A percentile compares a stretch with the other conserved stretches of the same genome.
Conservation (phyloP, 2,329 filamentous ascomycete genomes). For the Stylonectria norvegica region DNA sequence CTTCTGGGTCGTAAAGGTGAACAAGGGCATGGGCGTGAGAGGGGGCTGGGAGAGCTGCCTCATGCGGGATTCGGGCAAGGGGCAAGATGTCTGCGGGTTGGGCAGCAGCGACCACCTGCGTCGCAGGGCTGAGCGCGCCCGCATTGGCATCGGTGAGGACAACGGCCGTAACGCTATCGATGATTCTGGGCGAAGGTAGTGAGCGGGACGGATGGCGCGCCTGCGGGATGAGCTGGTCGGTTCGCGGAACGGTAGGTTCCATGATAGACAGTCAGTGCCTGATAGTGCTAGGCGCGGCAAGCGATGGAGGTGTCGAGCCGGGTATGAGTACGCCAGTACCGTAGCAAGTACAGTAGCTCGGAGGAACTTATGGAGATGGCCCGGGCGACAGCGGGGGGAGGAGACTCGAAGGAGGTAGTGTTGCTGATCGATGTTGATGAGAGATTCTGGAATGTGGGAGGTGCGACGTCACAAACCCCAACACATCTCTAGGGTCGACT, state of each 20-base stretch:
- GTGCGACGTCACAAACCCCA: too few species aligned
- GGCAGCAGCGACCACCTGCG: slow-evolving; percentile 28
- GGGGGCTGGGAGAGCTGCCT: slow-evolving; percentile 9
- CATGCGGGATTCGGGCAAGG: slow-evolving; percentile 9
- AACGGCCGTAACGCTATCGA: slow-evolving; percentile 10
- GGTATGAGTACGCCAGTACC: too few species aligned
- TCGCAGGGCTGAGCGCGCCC: slow-evolving; percentile 17
- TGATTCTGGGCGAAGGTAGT: slow-evolving; percentile 15
- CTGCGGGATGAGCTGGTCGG: slow-evolving; percentile 33
- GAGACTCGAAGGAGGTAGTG: too few species aligned
- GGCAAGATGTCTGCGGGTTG: slow-evolving; percentile 21
- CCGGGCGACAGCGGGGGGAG: too few species aligned
- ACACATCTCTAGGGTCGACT: too few species aligned
- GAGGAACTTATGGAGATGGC: too few species aligned
- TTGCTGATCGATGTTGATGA: too few species aligned
- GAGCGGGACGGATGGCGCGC: slow-evolving; percentile 31
- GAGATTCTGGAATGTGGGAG: too few species aligned
- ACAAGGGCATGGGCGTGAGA: slow-evolving; percentile 3
- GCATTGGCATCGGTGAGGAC: slow-evolving; percentile 12
- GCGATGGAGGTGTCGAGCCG: too few species aligned
- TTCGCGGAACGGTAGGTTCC: slow-evolving; percentile 23
- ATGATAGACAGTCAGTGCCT: too few species aligned
- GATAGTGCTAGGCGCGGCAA: slow-evolving; percentile 16
- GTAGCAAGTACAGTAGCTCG: too few species aligned
- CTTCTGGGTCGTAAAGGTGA: slow-evolving; percentile 1